Evolutionary conservation across 495 filamentous ascomycete species (phyloP).

Genomic region (Aspergillus heteromorphus): DNA sequence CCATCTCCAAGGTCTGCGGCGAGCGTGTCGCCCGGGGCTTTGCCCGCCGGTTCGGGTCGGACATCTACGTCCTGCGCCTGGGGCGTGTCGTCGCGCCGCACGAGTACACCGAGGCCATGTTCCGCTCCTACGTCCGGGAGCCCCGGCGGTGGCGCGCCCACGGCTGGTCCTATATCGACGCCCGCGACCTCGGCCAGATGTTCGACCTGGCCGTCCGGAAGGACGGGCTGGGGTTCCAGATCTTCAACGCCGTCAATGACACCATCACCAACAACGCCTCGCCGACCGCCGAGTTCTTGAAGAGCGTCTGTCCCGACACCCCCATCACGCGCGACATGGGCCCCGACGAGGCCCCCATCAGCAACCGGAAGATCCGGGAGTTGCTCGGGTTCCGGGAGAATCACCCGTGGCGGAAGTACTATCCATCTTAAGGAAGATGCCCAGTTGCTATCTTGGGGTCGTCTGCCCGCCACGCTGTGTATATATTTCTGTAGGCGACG

Average conservation of each 20-base stretch:
- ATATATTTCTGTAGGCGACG: too few relatives aligned
- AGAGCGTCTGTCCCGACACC: conserved; percentile 38
- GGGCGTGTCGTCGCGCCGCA: conserved; percentile 55
- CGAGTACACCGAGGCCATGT: conserved; percentile 45
- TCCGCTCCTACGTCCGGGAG: conserved; percentile 42
- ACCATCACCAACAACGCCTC: conserved; percentile 42
- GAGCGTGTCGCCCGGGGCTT: conserved; percentile 53
- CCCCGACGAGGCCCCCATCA: conserved; percentile 50
- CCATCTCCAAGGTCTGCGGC: conserved; percentile 53
- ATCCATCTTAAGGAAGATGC: background rate
- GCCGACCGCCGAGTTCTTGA: conserved; percentile 45
- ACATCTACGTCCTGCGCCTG: conserved; percentile 57
- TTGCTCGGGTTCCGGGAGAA: conserved; percentile 46
- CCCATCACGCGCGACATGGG: conserved; percentile 49
- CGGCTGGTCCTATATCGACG: background rate
- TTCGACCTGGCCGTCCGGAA: conserved; percentile 35
- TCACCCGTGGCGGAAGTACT: background rate
- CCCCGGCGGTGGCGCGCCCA: conserved; percentile 20
- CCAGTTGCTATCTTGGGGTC: too few relatives aligned
- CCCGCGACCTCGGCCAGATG: conserved; percentile 51
- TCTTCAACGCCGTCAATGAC: conserved; percentile 34
- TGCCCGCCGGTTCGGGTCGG: conserved; percentile 45
- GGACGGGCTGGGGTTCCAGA: conserved; percentile 1
- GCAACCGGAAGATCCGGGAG: conserved; percentile 53
- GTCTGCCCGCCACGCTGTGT: too few relatives aligned